These are phyloP conservation scores for Coniferiporia weirii DNA, from an alignment of 1,284 basidiomycete species.

Conservation along the genomic window DNA sequence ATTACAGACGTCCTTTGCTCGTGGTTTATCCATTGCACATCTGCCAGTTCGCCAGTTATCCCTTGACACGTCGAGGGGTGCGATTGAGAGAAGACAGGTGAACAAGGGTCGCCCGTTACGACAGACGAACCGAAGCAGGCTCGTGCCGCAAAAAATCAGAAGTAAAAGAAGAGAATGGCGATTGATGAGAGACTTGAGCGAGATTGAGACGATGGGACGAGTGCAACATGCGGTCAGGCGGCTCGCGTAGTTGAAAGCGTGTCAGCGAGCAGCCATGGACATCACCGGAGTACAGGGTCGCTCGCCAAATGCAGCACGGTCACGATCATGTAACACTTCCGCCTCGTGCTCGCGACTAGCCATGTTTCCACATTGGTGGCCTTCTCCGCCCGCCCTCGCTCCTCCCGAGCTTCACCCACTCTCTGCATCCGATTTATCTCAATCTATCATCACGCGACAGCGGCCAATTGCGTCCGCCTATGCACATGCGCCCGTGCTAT, in stretches of 20 bases:
- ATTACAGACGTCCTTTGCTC: neutral
- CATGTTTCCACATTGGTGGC: neutral
- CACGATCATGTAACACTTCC: too few relatives aligned
- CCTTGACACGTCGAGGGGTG: neutral
- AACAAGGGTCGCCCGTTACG: neutral
- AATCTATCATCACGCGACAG: neutral
- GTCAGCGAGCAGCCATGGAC: too few relatives aligned
- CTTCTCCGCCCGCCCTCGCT: neutral
- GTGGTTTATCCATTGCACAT: neutral
- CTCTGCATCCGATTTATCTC: neutral
- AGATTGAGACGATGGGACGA: neutral
- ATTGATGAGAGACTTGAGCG: neutral
- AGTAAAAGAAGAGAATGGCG: neutral
- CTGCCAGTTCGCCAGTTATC: neutral
- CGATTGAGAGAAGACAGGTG: neutral
- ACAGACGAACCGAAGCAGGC: neutral
- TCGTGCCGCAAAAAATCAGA: neutral
- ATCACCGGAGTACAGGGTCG: too few relatives aligned
- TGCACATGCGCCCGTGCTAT: neutral
- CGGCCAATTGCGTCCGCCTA: neutral
- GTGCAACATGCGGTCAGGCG: too few relatives aligned
- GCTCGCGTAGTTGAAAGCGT: too few relatives aligned
- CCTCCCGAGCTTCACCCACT: neutral
- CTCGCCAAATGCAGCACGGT: too few relatives aligned
- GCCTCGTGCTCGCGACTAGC: neutral